phyloP scores from a whole-genome alignment of 2,329 filamentous ascomycete species.

The Claviceps sp. region DNA sequence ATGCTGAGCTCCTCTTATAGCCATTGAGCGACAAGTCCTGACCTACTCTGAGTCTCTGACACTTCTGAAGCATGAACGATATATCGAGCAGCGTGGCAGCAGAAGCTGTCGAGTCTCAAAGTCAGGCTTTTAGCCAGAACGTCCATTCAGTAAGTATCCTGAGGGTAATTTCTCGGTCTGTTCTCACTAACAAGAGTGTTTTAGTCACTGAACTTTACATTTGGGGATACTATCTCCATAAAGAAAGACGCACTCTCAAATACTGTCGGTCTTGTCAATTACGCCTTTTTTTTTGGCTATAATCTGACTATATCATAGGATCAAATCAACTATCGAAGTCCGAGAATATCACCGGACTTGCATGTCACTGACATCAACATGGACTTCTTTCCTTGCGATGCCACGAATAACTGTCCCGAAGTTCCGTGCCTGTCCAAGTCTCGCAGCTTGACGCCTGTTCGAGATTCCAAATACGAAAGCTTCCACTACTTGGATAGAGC shows the following conservation, averaged over 20 bases:
- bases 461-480: background rate
- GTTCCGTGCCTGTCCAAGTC: background rate
- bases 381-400: background rate
- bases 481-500: slow-evolving; percentile 2
- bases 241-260: background rate
- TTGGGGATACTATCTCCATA: background rate
- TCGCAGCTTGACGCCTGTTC: background rate
- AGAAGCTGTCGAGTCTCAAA: background rate
- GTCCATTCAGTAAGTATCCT: background rate
- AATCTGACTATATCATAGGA: background rate
- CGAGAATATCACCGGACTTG: background rate
- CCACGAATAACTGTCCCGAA: background rate
- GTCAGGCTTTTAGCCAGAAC: background rate
- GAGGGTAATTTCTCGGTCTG: background rate
- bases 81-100: background rate
- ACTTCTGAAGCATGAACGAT: background rate
- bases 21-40: background rate
- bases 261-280: background rate
- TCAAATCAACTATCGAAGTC: background rate
- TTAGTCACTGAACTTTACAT: background rate
- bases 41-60: background rate
- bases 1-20: background rate
- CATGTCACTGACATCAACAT: background rate
- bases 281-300: background rate
- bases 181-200: background rate